Percentiles rank a stretch among this genome's conserved stretches.
These are phyloP conservation scores for Phycomyces nitens DNA, from an alignment of 192 early-diverging fungal genomes.

Conservation along the genomic window DNA sequence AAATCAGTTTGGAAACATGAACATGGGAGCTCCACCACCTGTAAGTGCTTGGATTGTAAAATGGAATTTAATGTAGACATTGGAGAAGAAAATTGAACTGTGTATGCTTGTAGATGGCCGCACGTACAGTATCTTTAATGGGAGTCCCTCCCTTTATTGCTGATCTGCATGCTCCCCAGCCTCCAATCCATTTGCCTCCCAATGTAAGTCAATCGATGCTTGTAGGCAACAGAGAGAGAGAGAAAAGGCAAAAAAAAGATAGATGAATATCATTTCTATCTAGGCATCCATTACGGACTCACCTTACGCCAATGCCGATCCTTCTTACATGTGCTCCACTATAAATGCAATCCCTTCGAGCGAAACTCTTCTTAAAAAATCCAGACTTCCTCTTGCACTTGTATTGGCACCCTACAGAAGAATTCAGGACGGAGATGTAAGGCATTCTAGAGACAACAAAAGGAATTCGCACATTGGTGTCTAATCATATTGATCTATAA, in stretches of 20 bases:
- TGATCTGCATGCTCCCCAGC: conserved; percentile 42
- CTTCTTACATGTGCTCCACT: conserved; percentile 85
- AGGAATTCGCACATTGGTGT: not conserved
- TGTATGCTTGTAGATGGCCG: conserved; percentile 17
- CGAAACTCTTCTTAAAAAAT: conserved; percentile 77
- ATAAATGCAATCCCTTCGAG: conserved; percentile 87
- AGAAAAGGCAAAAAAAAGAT: not conserved
- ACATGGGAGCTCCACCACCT: conserved; percentile 11
- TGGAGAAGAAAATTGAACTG: not conserved
- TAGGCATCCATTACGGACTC: conserved; percentile 52
- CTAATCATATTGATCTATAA: not conserved
- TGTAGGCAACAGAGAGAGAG: not conserved
- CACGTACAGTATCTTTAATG: conserved; percentile 45
- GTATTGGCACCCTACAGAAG: conserved; percentile 87
- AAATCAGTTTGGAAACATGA: conserved; percentile 40
- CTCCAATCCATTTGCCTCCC: conserved; percentile 48
- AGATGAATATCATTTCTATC: not conserved
- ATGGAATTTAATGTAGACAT: too few species aligned
- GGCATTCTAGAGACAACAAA: not conserved
- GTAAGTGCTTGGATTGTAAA: conserved; percentile 21
- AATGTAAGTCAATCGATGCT: conserved; percentile 36
- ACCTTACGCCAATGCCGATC: conserved; percentile 60
- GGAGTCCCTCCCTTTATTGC: conserved; percentile 45
- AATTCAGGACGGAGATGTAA: conserved; percentile 69
- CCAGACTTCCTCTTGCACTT: conserved; percentile 85